Evolutionary conservation across 2,329 filamentous ascomycete genomes (phyloP).

Genomic region (Monosporascus sp.): DNA sequence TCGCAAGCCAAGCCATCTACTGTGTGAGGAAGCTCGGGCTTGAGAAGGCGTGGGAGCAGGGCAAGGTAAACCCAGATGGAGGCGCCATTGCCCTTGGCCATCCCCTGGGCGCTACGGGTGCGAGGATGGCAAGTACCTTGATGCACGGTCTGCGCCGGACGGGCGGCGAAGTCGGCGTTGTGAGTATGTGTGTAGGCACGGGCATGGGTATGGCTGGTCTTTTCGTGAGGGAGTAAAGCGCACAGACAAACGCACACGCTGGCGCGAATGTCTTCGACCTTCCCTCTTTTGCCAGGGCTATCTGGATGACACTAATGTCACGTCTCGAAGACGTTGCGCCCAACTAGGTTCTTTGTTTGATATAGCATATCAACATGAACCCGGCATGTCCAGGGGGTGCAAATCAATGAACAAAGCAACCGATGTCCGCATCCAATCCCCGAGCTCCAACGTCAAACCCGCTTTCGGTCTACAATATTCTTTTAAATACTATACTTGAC

Average conservation of each 20-base stretch:
- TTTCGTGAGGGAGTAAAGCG: conserved; percentile 51
- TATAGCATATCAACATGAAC: background rate
- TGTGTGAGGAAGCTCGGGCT: conserved; percentile 67
- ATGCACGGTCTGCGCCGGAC: conserved; percentile 60
- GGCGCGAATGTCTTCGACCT: background rate
- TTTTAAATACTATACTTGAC: background rate
- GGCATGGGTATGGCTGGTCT: conserved; percentile 72
- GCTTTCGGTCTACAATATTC: background rate
- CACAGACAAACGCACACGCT: background rate
- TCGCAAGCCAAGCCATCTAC: conserved; percentile 62
- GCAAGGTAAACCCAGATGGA: conserved; percentile 83
- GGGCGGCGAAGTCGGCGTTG: conserved; percentile 72
- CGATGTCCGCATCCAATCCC: background rate
- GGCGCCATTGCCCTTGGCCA: conserved; percentile 94
- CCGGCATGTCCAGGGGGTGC: background rate
- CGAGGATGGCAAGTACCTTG: conserved; percentile 71
- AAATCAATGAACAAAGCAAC: background rate
- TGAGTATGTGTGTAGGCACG: conserved; percentile 86
- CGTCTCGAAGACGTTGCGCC: too few relatives aligned
- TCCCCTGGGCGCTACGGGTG: conserved; percentile 83
- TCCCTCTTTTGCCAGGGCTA: too few relatives aligned
- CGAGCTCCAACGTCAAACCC: background rate
- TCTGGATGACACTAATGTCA: too few relatives aligned
- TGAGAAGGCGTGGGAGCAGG: conserved; percentile 54
- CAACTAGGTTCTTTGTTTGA: background rate